These are phyloP conservation scores for Tilletia caries DNA, from an alignment of 1,284 basidiomycete species.

Conservation along the genomic window DNA sequence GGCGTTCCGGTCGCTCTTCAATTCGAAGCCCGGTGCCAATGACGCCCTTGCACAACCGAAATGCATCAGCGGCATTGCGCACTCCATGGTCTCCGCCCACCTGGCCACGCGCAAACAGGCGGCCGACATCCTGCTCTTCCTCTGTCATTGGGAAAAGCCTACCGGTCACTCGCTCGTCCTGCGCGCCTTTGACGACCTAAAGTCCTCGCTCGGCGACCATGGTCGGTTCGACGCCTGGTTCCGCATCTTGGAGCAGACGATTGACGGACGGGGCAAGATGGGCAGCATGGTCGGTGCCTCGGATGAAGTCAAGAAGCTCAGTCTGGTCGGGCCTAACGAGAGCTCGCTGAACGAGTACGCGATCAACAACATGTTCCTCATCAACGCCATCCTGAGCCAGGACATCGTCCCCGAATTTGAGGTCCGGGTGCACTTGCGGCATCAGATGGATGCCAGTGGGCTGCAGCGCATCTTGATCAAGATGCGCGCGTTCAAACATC, in stretches of 20 bases:
- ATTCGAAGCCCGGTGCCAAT: slow-evolving; percentile 69
- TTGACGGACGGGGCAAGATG: slow-evolving; percentile 87
- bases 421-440: slow-evolving; percentile 75
- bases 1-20: slow-evolving; percentile 79
- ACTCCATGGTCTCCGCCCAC: slow-evolving; percentile 78
- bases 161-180: slow-evolving; percentile 58
- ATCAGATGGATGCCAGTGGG: slow-evolving; percentile 84
- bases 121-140: slow-evolving; percentile 68
- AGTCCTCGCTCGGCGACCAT: slow-evolving; percentile 35
- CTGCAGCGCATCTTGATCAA: slow-evolving; percentile 71
- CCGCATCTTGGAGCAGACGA: slow-evolving; percentile 70
- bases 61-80: slow-evolving; percentile 76
- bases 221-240: slow-evolving; percentile 83
- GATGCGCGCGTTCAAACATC: slow-evolving; percentile 67
- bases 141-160: slow-evolving; percentile 58
- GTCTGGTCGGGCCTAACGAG: slow-evolving; percentile 64
- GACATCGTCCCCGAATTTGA: slow-evolving; percentile 60
- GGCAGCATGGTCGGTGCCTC: slow-evolving; percentile 91
- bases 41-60: slow-evolving; percentile 75
- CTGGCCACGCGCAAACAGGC: slow-evolving; percentile 76
- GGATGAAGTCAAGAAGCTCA: slow-evolving; percentile 69
- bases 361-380: slow-evolving; percentile 43
- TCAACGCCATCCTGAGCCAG: slow-evolving; percentile 42
- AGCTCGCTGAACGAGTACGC: slow-evolving; percentile 67
- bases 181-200: slow-evolving; percentile 56